Conservation (phyloP, 805 yeast species). For the Tetrapisispora taiwanensis region DNA sequence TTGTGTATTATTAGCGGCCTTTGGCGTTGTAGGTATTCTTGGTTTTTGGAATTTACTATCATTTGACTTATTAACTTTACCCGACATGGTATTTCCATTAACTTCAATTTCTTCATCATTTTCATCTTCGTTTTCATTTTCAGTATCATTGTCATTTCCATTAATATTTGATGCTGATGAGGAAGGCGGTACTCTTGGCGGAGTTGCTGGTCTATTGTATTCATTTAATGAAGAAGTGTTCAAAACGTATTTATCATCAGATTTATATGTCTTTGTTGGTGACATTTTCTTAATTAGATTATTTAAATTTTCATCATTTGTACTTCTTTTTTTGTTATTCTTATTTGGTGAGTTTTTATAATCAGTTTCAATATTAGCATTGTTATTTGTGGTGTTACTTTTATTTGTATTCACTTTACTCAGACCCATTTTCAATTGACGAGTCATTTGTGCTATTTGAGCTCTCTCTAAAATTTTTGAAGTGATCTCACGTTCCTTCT, state of each 20-base stretch:
- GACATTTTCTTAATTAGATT: slow-evolving; percentile 1
- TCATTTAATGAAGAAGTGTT: slow-evolving; percentile 8
- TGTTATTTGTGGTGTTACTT: background rate
- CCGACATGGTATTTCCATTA: background rate
- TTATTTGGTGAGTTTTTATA: background rate
- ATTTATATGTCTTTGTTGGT: slow-evolving; percentile 1
- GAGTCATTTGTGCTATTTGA: slow-evolving; percentile 29
- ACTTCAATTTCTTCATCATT: background rate
- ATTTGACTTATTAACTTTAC: background rate
- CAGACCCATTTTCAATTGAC: slow-evolving; percentile 26
- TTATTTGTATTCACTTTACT: slow-evolving; percentile 22
- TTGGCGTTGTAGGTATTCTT: slow-evolving; percentile 7
- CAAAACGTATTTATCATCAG: background rate
- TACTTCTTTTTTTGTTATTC: background rate
- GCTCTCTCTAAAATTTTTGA: slow-evolving; percentile 27
- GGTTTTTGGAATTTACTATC: background rate
- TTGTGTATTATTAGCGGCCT: background rate
- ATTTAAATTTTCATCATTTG: background rate
- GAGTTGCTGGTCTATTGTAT: background rate
- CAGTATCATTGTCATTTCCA: background rate
- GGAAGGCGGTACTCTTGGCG: slow-evolving; percentile 5
- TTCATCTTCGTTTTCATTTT: background rate
- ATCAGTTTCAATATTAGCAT: background rate
- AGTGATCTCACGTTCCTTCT: slow-evolving; percentile 27
- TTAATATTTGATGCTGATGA: background rate